phyloP scores from a whole-genome alignment of 2,329 filamentous ascomycete species.

The Phyllosticta citrichinensis region DNA sequence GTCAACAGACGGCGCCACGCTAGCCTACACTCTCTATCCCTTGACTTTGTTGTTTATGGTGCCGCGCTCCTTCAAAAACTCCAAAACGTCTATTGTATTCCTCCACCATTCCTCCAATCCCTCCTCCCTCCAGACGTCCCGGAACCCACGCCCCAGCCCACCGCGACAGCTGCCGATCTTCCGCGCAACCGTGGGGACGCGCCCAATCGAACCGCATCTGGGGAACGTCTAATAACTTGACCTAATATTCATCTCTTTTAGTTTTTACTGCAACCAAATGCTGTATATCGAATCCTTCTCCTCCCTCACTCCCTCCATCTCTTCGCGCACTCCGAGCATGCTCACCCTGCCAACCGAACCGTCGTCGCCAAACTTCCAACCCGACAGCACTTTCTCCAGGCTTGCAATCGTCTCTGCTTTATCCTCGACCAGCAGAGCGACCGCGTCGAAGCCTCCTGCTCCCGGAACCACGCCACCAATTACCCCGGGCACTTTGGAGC shows the following conservation, averaged over 20 bases:
- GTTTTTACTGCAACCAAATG: conserved; percentile 25
- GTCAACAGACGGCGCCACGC: not conserved
- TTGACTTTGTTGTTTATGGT: not conserved
- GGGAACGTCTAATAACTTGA: not conserved
- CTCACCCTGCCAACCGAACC: conserved; percentile 53
- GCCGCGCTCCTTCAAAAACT: not conserved
- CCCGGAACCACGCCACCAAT: conserved; percentile 88
- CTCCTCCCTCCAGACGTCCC: not conserved
- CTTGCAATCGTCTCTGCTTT: conserved; percentile 51
- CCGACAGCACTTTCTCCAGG: conserved; percentile 52
- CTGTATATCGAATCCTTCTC: conserved; percentile 33
- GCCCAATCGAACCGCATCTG: conserved; percentile 1
- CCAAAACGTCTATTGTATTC: not conserved
- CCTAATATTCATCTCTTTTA: not conserved
- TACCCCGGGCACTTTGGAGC: conserved; percentile 63
- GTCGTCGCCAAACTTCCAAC: conserved; percentile 47
- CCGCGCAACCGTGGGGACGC: conserved; percentile 6
- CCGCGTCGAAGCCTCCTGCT: conserved; percentile 86
- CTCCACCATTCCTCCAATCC: not conserved
- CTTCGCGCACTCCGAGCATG: conserved; percentile 59
- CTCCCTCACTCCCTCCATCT: conserved; percentile 53
- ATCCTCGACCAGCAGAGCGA: conserved; percentile 70
- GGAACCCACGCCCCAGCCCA: not conserved
- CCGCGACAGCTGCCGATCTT: conserved; percentile 5
- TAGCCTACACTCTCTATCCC: not conserved